These are phyloP conservation scores for Fusarium sp. DNA, from an alignment of 2,329 filamentous ascomycete species.

Conservation along the genomic window DNA sequence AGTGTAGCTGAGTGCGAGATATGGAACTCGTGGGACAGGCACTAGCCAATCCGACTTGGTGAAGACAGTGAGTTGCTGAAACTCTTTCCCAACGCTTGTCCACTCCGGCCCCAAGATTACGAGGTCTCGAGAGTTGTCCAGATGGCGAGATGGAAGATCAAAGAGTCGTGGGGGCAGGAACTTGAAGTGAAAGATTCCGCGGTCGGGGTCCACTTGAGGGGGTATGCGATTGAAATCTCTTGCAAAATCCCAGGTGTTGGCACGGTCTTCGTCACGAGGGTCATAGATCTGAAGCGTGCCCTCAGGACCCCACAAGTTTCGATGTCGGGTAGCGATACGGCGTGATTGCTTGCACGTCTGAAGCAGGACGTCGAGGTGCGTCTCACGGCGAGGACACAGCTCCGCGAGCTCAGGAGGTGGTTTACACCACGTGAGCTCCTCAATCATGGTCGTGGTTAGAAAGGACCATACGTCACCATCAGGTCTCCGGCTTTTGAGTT, in stretches of 20 bases:
- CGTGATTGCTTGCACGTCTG: background rate
- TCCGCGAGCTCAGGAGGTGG: background rate
- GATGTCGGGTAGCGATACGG: background rate
- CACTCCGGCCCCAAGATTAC: background rate
- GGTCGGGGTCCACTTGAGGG: no score
- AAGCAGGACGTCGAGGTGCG: background rate
- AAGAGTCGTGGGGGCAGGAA: background rate
- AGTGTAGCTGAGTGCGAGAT: background rate
- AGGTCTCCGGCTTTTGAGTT: background rate
- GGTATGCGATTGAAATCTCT: background rate
- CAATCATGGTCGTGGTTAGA: background rate
- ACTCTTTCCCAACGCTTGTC: background rate
- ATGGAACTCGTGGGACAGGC: background rate
- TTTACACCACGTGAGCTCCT: background rate
- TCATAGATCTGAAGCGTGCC: background rate
- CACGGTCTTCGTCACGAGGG: background rate
- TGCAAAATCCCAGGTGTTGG: background rate
- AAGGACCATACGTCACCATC: background rate
- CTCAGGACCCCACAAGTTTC: background rate
- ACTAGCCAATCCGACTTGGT: background rate
- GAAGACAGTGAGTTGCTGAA: fast-evolving
- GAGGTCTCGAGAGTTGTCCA: background rate
- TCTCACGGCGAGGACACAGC: no score
- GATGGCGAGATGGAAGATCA: background rate
- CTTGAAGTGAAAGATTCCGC: no score